These are phyloP conservation scores for Aureobasidium mangrovei DNA, from an alignment of 2,329 filamentous ascomycete genomes.

Conservation along the genomic window DNA sequence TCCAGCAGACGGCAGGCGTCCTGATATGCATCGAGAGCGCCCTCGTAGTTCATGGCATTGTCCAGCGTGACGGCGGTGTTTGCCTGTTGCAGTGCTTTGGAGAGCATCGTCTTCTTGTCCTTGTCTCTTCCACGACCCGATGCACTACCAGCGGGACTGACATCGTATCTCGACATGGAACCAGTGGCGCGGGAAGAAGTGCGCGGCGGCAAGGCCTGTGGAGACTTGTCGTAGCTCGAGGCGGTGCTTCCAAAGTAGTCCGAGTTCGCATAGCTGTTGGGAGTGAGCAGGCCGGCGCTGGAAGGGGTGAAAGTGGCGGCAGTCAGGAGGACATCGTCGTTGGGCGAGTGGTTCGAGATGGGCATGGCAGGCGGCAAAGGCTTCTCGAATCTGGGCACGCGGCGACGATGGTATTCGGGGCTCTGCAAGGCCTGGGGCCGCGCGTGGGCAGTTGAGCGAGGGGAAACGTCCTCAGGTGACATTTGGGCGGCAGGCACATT, in stretches of 20 bases:
- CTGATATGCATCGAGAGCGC: slow-evolving; percentile 78
- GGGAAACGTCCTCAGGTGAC: slow-evolving; percentile 12
- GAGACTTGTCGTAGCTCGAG: slow-evolving; percentile 19
- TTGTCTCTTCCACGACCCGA: slow-evolving; percentile 29
- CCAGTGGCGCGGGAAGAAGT: slow-evolving; percentile 17
- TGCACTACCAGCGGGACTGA: slow-evolving; percentile 8
- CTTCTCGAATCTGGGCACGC: slow-evolving; percentile 5
- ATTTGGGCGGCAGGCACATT: not conserved
- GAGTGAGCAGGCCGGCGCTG: slow-evolving; percentile 24
- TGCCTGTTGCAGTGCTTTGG: slow-evolving; percentile 88
- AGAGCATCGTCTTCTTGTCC: slow-evolving; percentile 85
- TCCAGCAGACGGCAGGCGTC: slow-evolving; percentile 85
- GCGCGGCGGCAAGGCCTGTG: slow-evolving; percentile 20
- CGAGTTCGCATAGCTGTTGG: slow-evolving; percentile 21
- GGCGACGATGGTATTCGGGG: slow-evolving; percentile 7
- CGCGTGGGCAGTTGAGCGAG: not conserved
- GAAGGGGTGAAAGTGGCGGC: slow-evolving; percentile 16
- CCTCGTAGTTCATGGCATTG: slow-evolving; percentile 90
- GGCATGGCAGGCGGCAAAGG: slow-evolving; percentile 4
- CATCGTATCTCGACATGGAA: slow-evolving; percentile 14
- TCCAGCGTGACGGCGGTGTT: slow-evolving; percentile 93
- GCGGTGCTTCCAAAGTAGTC: slow-evolving; percentile 26
- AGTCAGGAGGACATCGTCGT: not conserved
- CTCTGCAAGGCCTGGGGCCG: slow-evolving; percentile 4
- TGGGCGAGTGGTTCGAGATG: not conserved